Percentiles rank a stretch among this genome's conserved stretches.
These are phyloP conservation scores for Madurella mycetomatis DNA, from an alignment of 2,329 filamentous ascomycete genomes.

Conservation along the genomic window DNA sequence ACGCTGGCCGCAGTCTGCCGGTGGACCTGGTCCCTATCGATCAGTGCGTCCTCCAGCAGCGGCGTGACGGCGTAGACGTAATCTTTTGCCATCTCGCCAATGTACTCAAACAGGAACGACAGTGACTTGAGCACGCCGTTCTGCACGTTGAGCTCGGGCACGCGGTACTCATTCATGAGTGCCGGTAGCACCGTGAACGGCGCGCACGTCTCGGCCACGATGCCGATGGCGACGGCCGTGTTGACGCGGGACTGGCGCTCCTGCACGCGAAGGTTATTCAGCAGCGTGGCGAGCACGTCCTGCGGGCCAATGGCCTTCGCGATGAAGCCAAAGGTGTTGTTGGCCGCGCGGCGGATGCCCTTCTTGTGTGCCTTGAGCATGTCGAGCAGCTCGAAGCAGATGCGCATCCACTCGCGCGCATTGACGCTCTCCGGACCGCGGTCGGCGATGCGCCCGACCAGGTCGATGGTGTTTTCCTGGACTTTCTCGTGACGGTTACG, in stretches of 20 bases:
- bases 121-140: slow-evolving; percentile 97
- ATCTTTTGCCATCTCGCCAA: slow-evolving; percentile 99
- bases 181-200: slow-evolving; percentile 98
- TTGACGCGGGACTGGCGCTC: slow-evolving; percentile 98
- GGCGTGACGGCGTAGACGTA: slow-evolving; percentile 98
- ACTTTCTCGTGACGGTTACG: slow-evolving; percentile 99
- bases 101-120: slow-evolving; percentile 97
- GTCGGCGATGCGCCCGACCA: slow-evolving; percentile 96
- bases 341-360: slow-evolving; percentile 93
- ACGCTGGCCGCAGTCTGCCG: slow-evolving; percentile 93
- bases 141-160: slow-evolving; percentile 96
- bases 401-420: slow-evolving; percentile 98
- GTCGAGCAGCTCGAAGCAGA: slow-evolving; percentile 96
- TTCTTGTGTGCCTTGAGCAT: slow-evolving; percentile 99
- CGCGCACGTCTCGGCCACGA: slow-evolving; percentile 96
- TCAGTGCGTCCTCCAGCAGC: slow-evolving; percentile 90
- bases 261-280: slow-evolving; percentile 95
- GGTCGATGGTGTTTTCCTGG: slow-evolving; percentile 97
- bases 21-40: slow-evolving; percentile 96
- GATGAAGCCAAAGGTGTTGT: slow-evolving; percentile 99
- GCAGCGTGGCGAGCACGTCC: slow-evolving; percentile 88
- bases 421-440: slow-evolving; percentile 95
- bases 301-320: slow-evolving; percentile 98
- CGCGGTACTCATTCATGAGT: slow-evolving; percentile 98
- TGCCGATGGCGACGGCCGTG: slow-evolving; percentile 96